Conservation (phyloP, 2,329 filamentous ascomycete species). For the Hypoxylon sp. region DNA sequence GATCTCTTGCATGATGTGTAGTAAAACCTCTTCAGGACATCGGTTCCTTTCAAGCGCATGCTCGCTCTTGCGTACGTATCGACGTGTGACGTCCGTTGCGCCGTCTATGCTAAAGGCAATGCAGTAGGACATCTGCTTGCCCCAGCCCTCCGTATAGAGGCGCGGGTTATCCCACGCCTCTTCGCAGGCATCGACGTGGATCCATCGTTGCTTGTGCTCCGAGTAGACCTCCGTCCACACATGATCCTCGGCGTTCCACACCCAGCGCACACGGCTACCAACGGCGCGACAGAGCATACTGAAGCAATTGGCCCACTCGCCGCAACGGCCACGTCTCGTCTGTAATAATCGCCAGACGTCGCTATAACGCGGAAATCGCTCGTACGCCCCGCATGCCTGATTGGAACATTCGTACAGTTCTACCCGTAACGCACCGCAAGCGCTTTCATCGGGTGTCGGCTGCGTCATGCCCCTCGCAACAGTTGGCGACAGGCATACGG, state of each 20-base stretch:
- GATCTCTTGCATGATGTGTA: slow-evolving; percentile 94
- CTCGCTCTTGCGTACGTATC: slow-evolving; percentile 78
- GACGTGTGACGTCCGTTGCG: slow-evolving; percentile 73
- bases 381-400: slow-evolving; percentile 78
- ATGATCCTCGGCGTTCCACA: slow-evolving; percentile 98
- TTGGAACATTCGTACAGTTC: slow-evolving; percentile 92
- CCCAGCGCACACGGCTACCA: slow-evolving; percentile 91
- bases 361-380: slow-evolving; percentile 93
- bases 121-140: slow-evolving; percentile 96
- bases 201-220: slow-evolving; percentile 90
- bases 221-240: slow-evolving; percentile 99
- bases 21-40: slow-evolving; percentile 88
- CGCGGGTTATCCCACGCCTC: slow-evolving; percentile 95
- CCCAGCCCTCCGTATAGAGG: slow-evolving; percentile 94
- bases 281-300: slow-evolving; percentile 97
- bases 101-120: slow-evolving; percentile 95
- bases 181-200: slow-evolving; percentile 96
- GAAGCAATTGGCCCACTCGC: slow-evolving; percentile 99
- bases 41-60: slow-evolving; percentile 80
- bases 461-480: slow-evolving; percentile 85
- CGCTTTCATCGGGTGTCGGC: slow-evolving; percentile 88
- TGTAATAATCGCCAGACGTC: slow-evolving; percentile 94
- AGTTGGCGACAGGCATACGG: slow-evolving; percentile 84
- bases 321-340: slow-evolving; percentile 85
- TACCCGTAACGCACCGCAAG: slow-evolving; percentile 86